Conservation (phyloP, 345 rosid species). For the Diplotaxis tenuifolia region DNA sequence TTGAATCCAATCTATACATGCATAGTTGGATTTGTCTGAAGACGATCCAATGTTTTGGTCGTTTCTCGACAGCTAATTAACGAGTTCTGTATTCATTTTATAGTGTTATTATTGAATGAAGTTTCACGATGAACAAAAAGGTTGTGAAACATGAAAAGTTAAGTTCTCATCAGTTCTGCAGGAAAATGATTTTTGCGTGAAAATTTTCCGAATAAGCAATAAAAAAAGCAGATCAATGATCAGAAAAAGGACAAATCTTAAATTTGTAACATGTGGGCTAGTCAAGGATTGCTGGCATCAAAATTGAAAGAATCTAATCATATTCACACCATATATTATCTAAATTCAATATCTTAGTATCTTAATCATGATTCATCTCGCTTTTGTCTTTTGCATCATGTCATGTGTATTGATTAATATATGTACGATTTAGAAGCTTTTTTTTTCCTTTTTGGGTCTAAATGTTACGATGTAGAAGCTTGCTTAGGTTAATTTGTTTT, state of each 20-base stretch:
- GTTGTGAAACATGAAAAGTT: conserved; percentile 25
- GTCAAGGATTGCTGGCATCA: conserved; percentile 27
- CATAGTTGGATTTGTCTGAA: conserved; percentile 13
- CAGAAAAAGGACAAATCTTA: conserved; percentile 22
- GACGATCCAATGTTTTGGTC: conserved; percentile 26
- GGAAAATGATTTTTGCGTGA: conserved; percentile 18
- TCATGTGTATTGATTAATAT: conserved; percentile 8
- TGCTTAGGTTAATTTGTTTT: neutral
- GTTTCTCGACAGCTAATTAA: conserved; percentile 5
- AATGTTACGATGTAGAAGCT: conserved; percentile 11
- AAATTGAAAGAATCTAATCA: conserved; percentile 26
- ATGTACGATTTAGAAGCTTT: conserved; percentile 15
- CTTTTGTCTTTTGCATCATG: conserved; percentile 24
- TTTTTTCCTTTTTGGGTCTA: neutral
- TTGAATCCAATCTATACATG: conserved; percentile 11
- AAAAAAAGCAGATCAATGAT: conserved; percentile 18
- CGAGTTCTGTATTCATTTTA: neutral
- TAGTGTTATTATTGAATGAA: conserved; percentile 7
- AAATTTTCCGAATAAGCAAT: neutral
- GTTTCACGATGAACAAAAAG: neutral
- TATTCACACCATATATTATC: conserved; percentile 18
- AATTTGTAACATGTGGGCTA: conserved; percentile 28
- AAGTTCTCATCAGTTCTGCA: conserved; percentile 14
- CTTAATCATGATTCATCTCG: conserved; percentile 7
- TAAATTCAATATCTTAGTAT: neutral